Evolutionary conservation across 108 stramenopile genomes (phyloP).

Genomic region (Epithemia pelagica): DNA sequence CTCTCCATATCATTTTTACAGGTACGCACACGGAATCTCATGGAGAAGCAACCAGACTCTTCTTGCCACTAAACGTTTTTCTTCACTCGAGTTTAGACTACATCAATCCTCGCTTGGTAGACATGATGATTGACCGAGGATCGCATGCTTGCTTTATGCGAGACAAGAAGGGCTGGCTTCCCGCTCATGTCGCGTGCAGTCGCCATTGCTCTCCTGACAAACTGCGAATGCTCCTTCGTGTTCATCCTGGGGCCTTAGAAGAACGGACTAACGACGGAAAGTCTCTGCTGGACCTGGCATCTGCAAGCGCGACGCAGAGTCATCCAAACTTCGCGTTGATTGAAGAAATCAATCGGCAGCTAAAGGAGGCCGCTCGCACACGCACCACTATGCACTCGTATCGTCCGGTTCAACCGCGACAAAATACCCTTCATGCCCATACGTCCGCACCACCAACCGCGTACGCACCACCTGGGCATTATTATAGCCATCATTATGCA

Average conservation of each 20-base stretch:
- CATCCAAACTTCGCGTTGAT: slow-evolving; percentile 54
- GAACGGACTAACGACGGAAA: slow-evolving; percentile 37
- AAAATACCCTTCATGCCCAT: neutral
- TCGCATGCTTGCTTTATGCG: slow-evolving; percentile 38
- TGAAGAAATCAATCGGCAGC: slow-evolving; percentile 17
- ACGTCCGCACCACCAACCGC: neutral
- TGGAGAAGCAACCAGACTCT: neutral
- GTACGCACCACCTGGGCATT: neutral
- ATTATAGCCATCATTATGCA: neutral
- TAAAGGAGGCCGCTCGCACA: neutral
- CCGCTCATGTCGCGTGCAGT: slow-evolving; percentile 48
- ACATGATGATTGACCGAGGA: slow-evolving; percentile 36
- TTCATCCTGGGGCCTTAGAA: slow-evolving; percentile 25
- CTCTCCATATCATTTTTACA: slow-evolving; percentile 58
- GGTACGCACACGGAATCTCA: slow-evolving; percentile 19
- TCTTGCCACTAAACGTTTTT: neutral
- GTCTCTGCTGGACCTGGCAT: slow-evolving; percentile 32
- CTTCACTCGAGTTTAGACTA: slow-evolving; percentile 39
- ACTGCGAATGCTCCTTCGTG: slow-evolving; percentile 37
- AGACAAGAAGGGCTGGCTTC: slow-evolving; percentile 56
- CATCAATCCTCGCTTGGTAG: slow-evolving; percentile 33
- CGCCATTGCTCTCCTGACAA: slow-evolving; percentile 61
- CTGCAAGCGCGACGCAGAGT: slow-evolving; percentile 27
- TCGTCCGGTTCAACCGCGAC: neutral
- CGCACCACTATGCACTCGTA: too few species aligned